Base-by-base conservation (phyloP, 768 basidiomycete genomes). In the Boletus reticuloceps region DNA sequence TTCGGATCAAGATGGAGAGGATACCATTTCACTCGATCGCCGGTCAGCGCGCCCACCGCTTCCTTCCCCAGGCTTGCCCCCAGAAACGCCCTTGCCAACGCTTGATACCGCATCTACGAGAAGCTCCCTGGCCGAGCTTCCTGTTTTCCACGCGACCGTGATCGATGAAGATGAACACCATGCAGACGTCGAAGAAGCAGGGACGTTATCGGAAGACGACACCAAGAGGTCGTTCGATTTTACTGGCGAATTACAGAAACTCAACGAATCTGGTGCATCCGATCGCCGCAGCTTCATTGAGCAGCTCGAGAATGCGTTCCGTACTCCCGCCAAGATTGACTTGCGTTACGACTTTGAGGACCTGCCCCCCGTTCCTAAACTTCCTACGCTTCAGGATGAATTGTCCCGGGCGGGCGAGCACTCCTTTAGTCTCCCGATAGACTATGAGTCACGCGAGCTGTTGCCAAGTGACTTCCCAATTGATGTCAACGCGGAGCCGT, bases 221-320 rank as follows among this genome's bases (percentile, higher is more conserved):
- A 91, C 89, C 1, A 89, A 85, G 73, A 86, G 81, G 62, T 88
- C 85, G 1, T 93, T 92, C 56, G 90, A 93, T 63, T 93, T 92
- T 64, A 93, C 91, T 0, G 88, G 85, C 38, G 91, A 91, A 67
- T 69, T 92, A 50, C 72, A 79, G 68, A 83, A 75, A 62, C 75
- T 92, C 47, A 85, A 86, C 50, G 84, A 88, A 60, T 85, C 83
- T 7, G 86, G 86, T 34, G 88, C 64, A 1, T 84, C 83, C 1
- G 84, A 89, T 63, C 74, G 88, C 11, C 75, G 69, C 13, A 91
- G 89, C 69, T 93, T 93, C 64, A 85, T 92, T 5, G 88, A 91
- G 68, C 85, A 93, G 69, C 72, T 91, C 22, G 90, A 91, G 73
- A 84, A 77, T 49, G 89, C 89, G 1, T 92, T 92, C 75, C 78